These are phyloP conservation scores for Olyra latifolia DNA, from an alignment of 176 grass and related monocot genomes.

Conservation along the genomic window DNA sequence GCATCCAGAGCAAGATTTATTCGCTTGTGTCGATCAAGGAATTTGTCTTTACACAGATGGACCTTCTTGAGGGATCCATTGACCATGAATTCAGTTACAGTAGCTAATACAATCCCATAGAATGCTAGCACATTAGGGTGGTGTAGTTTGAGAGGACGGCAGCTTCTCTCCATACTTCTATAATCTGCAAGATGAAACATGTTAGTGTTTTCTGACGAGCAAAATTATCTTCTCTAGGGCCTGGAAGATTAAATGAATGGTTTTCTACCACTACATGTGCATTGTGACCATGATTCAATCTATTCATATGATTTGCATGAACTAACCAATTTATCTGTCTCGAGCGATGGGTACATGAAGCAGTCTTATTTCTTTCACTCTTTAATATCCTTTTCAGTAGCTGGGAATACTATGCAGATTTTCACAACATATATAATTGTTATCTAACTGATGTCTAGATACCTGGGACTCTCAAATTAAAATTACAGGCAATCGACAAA, in stretches of 20 bases:
- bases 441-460: background rate
- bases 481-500: slow-evolving; percentile 1
- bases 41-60: slow-evolving; percentile 52
- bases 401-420: background rate
- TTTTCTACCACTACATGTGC: background rate
- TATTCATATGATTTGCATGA: background rate
- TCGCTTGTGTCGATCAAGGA: slow-evolving; percentile 65
- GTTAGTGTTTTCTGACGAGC: background rate
- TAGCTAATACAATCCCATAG: slow-evolving; percentile 76
- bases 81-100: slow-evolving; percentile 87
- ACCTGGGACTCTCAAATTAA: background rate
- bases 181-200: slow-evolving; percentile 25
- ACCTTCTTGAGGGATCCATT: slow-evolving; percentile 81
- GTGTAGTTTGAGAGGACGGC: slow-evolving; percentile 71
- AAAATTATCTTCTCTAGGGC: background rate
- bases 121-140: slow-evolving; percentile 81
- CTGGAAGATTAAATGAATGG: background rate
- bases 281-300: background rate
- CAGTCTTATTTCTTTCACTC: background rate
- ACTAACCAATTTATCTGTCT: background rate
- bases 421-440: background rate
- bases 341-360: too few species aligned
- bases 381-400: background rate
- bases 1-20: slow-evolving; percentile 80
- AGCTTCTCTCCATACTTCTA: slow-evolving; percentile 76